phyloP scores from a whole-genome alignment of 2,329 filamentous ascomycete genomes.

The Aspergillus neotritici region DNA sequence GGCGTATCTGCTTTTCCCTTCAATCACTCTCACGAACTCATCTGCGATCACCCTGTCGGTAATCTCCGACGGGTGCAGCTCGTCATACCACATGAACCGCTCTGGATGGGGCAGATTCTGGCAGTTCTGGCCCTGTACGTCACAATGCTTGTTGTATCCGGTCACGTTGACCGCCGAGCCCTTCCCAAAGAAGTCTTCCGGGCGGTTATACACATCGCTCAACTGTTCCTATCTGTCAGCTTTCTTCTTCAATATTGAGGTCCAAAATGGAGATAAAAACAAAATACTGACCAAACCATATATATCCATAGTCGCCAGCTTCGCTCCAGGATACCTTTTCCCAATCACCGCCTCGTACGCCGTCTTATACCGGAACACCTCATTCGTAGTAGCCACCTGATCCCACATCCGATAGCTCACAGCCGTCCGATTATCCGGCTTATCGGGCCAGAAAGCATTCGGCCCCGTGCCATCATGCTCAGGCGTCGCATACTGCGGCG shows the following conservation, averaged over 20 bases:
- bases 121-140: slow-evolving; percentile 28
- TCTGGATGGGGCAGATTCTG: slow-evolving; percentile 39
- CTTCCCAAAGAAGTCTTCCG: slow-evolving; percentile 56
- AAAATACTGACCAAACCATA: slow-evolving; percentile 48
- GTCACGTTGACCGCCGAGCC: slow-evolving; percentile 56
- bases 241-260: background rate
- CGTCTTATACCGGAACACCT: slow-evolving; percentile 48
- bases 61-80: slow-evolving; percentile 64
- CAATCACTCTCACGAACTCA: slow-evolving; percentile 52
- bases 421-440: slow-evolving; percentile 47
- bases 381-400: slow-evolving; percentile 47
- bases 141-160: slow-evolving; percentile 54
- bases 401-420: slow-evolving; percentile 50
- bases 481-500: slow-evolving; percentile 59
- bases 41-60: slow-evolving; percentile 54
- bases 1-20: slow-evolving; percentile 37
- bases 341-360: slow-evolving; percentile 42
- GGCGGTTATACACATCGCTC: slow-evolving; percentile 59
- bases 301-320: slow-evolving; percentile 62
- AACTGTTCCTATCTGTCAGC: slow-evolving; percentile 7
- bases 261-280: background rate
- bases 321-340: slow-evolving; percentile 48
- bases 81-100: slow-evolving; percentile 68
- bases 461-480: slow-evolving; percentile 40
- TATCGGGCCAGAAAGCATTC: slow-evolving; percentile 46